Evolutionary conservation across 495 filamentous ascomycete genomes (phyloP), one percentile per base, ranked within the genome.

Genomic region (Acidomyces sp.): DNA sequence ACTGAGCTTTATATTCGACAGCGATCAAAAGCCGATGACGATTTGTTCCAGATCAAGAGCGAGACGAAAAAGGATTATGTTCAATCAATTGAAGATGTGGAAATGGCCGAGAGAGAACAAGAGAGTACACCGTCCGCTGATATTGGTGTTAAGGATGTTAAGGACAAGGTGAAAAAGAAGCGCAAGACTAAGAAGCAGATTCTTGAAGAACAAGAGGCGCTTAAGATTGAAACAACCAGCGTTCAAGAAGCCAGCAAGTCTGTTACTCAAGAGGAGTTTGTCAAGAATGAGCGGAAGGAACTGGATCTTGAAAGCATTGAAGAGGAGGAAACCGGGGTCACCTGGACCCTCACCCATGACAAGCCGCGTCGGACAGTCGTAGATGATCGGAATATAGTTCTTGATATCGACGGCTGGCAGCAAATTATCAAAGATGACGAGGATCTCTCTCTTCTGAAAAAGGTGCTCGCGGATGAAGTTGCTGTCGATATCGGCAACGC

Each of bases 391-490:
- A 57, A 59, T 28, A 63, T 82, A 22, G 61, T 83, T 1, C 59
- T 93, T 36, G 78, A 85, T 51, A 60, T 80, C 27, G 78, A 83
- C 56, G 88, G 93, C 34, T 77, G 78, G 66, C 82, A 93, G 40
- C 67, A 80, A 45, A 38, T 80, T 19, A 58, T 80, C 44, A 93
- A 82, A 53, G 82, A 95, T 42, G 75, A 80, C 7, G 88, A 86
- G 64, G 86, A 82, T 49, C 64, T 83, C 34, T 65, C 62, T 11
- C 71, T 71, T 41, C 62, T 81, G 21, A 65, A 61, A 35, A 50
- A 69, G 19, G 62, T 71, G 3, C 53, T 85, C 21, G 49, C 53
- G 0, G 60, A 67, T 21, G 59, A 65, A 48, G 23, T 62, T 16
- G 44, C 62, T 23, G 70, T 69, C 24, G 66, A 67, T 20, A 51